These are phyloP conservation scores for Eurotiales sp. DNA, from an alignment of 2,329 filamentous ascomycete species.

Conservation along the genomic window DNA sequence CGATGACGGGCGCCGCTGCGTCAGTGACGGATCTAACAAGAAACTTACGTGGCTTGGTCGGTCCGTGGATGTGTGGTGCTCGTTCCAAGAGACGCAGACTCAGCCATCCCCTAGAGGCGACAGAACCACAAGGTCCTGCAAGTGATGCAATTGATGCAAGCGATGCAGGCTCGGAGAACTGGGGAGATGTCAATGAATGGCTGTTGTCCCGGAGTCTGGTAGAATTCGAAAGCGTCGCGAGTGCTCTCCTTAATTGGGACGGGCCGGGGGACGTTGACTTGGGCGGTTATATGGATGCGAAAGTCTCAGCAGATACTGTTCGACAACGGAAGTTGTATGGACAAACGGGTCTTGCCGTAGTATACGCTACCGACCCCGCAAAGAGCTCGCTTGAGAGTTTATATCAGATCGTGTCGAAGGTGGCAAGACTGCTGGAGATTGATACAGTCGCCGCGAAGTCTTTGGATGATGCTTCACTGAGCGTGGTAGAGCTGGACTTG, in stretches of 20 bases:
- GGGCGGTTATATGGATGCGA: constrained; percentile 48
- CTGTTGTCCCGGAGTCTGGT: constrained; percentile 51
- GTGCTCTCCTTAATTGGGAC: constrained; percentile 55
- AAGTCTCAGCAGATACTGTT: neutral
- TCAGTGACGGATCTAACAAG: constrained; percentile 42
- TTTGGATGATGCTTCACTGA: constrained; percentile 21
- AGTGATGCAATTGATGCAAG: no score
- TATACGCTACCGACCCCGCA: constrained; percentile 52
- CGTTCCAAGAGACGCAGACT: constrained; percentile 53
- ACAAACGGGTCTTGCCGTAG: constrained; percentile 56
- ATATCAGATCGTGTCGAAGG: constrained; percentile 48
- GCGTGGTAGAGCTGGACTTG: constrained; percentile 29
- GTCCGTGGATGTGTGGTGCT: constrained; percentile 60
- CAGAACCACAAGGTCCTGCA: constrained; percentile 23
- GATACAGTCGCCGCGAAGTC: constrained; percentile 38
- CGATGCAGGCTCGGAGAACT: constrained; percentile 38
- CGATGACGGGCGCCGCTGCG: constrained; percentile 34
- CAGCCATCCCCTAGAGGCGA: constrained; percentile 27
- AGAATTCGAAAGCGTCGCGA: constrained; percentile 48
- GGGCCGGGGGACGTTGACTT: constrained; percentile 59
- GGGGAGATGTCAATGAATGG: constrained; percentile 60
- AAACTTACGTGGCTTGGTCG: constrained; percentile 57
- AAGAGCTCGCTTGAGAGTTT: constrained; percentile 45
- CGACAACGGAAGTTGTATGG: constrained; percentile 40
- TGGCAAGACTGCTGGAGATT: constrained; percentile 50